These are phyloP conservation scores for Solanum rostratum DNA, from an alignment of 257 asterid genomes.

Conservation along the genomic window DNA sequence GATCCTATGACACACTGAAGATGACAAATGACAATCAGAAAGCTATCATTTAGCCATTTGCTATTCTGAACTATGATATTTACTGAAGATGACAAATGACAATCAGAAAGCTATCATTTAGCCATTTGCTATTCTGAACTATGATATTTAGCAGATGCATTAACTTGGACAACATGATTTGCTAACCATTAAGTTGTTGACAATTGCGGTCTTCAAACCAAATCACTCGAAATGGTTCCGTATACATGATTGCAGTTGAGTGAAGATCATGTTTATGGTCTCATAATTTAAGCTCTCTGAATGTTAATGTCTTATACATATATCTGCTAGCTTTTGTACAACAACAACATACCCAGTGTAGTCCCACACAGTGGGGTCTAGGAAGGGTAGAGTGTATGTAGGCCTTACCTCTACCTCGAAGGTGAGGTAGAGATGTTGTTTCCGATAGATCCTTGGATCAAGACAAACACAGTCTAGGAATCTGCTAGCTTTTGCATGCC, in stretches of 20 bases:
- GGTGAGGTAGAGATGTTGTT: neutral
- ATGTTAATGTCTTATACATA: neutral
- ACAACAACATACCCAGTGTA: neutral
- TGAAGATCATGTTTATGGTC: neutral
- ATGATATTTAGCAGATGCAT: neutral
- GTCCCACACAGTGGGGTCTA: neutral
- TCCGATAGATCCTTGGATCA: neutral
- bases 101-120: neutral
- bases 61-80: no score
- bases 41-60: neutral
- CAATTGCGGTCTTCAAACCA: neutral
- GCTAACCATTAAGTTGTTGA: neutral
- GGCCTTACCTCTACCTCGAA: neutral
- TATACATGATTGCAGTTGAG: neutral
- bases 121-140: neutral
- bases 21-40: neutral
- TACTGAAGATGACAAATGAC: conserved; percentile 2
- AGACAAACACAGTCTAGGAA: neutral
- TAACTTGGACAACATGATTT: neutral
- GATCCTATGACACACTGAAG: conserved; percentile 16
- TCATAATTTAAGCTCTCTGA: neutral
- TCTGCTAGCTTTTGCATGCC: neutral
- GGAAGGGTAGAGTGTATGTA: neutral
- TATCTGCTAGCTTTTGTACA: neutral
- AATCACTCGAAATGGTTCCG: neutral